Conservation (phyloP, 352 stramenopile genomes). For the Aphanomyces stellatus region DNA sequence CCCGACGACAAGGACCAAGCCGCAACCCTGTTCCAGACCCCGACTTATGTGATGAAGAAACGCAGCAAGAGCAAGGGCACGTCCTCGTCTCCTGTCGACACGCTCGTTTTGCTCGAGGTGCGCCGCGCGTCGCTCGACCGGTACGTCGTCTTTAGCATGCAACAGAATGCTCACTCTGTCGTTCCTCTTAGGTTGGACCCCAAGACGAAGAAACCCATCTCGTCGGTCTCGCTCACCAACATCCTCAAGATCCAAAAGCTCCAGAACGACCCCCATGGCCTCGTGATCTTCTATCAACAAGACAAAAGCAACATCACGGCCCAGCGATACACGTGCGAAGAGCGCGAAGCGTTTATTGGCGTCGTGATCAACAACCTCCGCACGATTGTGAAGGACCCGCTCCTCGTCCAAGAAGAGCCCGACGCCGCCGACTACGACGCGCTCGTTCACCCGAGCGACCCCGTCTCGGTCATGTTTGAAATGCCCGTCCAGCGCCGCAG, state of each 20-base stretch:
- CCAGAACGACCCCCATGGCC: constrained; percentile 72
- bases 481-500: constrained; percentile 80
- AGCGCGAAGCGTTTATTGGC: constrained; percentile 80
- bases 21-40: constrained; percentile 14
- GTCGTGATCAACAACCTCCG: constrained; percentile 80
- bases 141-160: neutral
- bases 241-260: constrained; percentile 85
- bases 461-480: constrained; percentile 72
- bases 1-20: constrained; percentile 15
- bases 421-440: constrained; percentile 80
- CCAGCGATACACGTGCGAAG: constrained; percentile 81
- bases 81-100: constrained; percentile 51
- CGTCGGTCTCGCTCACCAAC: constrained; percentile 77
- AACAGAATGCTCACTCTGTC: neutral
- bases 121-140: constrained; percentile 69
- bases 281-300: constrained; percentile 70
- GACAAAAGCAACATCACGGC: constrained; percentile 54
- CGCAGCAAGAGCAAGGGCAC: constrained; percentile 72
- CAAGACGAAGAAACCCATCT: constrained; percentile 55
- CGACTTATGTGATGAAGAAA: constrained; percentile 80
- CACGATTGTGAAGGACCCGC: constrained; percentile 70
- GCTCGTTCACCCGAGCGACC: constrained; percentile 68
- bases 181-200: constrained; percentile 31
- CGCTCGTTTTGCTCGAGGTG: constrained; percentile 65
- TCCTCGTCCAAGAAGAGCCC: constrained; percentile 77